A percentile compares a stretch with the other conserved stretches of the same genome.
phyloP scores from a whole-genome alignment of 805 yeast genomes.

The Nakazawaea laoshanensis region DNA sequence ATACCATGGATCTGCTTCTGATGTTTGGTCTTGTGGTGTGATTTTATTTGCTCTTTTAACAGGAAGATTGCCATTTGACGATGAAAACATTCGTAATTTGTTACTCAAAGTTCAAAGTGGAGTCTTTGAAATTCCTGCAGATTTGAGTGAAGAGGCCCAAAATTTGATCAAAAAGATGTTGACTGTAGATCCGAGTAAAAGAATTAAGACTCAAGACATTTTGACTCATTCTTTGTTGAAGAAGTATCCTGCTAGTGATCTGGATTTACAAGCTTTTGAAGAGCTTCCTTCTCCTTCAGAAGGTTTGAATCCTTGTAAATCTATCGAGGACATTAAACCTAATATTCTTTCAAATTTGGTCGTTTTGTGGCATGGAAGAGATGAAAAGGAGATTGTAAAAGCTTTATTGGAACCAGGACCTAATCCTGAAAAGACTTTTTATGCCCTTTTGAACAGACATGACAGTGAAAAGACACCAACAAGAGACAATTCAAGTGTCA shows the following conservation, averaged over 20 bases:
- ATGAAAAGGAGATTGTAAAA: slow-evolving; percentile 24
- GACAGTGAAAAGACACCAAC: slow-evolving; percentile 22
- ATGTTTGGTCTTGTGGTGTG: slow-evolving; percentile 86
- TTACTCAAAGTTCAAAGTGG: slow-evolving; percentile 74
- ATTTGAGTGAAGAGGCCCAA: slow-evolving; percentile 55
- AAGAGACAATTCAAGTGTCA: not conserved
- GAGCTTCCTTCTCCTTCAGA: slow-evolving; percentile 48
- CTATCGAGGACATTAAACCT: slow-evolving; percentile 38
- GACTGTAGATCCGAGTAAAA: slow-evolving; percentile 58
- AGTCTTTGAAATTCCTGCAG: slow-evolving; percentile 61
- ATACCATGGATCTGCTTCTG: slow-evolving; percentile 80
- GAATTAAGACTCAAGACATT: slow-evolving; percentile 64
- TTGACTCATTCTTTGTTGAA: slow-evolving; percentile 46
- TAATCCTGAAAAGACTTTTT: slow-evolving; percentile 29
- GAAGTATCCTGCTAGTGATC: slow-evolving; percentile 41
- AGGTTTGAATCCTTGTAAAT: slow-evolving; percentile 40
- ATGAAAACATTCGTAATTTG: slow-evolving; percentile 65
- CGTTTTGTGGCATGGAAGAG: slow-evolving; percentile 50
- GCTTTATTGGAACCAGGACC: slow-evolving; percentile 20
- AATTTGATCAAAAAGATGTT: slow-evolving; percentile 60
- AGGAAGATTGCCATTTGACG: slow-evolving; percentile 80
- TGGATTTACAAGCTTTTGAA: slow-evolving; percentile 28
- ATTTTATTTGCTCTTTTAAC: slow-evolving; percentile 71
- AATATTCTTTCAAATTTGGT: slow-evolving; percentile 47
- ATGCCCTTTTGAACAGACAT: slow-evolving; percentile 25